Conservation (phyloP, 495 filamentous ascomycete genomes). For the Neurospora sublineolata region DNA sequence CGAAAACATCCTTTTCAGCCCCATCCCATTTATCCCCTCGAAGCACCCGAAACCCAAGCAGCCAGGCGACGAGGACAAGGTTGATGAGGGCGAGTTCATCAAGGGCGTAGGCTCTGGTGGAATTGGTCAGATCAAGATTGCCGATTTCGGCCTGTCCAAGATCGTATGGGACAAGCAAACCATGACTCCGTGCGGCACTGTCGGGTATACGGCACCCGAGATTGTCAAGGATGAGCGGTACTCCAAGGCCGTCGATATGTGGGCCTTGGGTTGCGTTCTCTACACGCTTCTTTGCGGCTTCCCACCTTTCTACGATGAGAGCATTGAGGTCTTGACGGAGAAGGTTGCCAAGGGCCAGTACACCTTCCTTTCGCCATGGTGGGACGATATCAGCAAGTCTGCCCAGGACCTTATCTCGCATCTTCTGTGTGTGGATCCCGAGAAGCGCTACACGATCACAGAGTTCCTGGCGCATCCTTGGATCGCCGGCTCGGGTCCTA, state of each 20-base stretch:
- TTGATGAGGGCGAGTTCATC: conserved; percentile 90
- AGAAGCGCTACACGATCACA: conserved; percentile 77
- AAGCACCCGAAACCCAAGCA: conserved; percentile 65
- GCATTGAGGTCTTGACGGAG: conserved; percentile 91
- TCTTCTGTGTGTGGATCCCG: conserved; percentile 83
- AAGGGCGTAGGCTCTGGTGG: conserved; percentile 76
- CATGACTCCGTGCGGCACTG: conserved; percentile 98
- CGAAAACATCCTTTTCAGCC: conserved; percentile 91
- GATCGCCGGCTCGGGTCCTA: conserved; percentile 54
- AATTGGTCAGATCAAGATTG: conserved; percentile 92
- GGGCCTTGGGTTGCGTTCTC: conserved; percentile 92
- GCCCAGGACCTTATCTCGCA: conserved; percentile 92
- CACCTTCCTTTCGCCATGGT: conserved; percentile 97
- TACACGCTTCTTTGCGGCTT: conserved; percentile 96
- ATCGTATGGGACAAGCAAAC: conserved; percentile 97
- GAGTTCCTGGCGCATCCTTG: conserved; percentile 89
- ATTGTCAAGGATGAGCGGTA: conserved; percentile 99
- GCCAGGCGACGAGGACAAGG: conserved; percentile 92
- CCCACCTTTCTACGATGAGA: conserved; percentile 97
- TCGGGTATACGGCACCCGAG: conserved; percentile 97
- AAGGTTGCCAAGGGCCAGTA: conserved; percentile 96
- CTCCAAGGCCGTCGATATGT: conserved; percentile 98
- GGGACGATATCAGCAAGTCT: conserved; percentile 95
- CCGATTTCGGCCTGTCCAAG: conserved; percentile 94
- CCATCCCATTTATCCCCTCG: conserved; percentile 67